Evolutionary conservation across 768 basidiomycete genomes (phyloP).

Genomic region (Boletus edulis): DNA sequence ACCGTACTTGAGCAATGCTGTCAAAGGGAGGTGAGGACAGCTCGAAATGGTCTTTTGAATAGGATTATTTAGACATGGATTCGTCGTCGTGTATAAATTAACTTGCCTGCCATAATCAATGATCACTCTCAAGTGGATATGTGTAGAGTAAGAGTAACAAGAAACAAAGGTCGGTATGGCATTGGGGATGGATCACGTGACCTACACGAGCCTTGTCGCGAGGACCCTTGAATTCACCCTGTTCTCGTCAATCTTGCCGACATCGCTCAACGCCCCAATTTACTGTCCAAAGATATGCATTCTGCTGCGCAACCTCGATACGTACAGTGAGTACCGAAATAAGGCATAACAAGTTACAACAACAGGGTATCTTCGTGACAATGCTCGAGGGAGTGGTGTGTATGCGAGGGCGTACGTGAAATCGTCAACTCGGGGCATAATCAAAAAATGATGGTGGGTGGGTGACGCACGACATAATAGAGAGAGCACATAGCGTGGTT

Average conservation of each 20-base stretch:
- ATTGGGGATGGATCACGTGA: constrained; percentile 9
- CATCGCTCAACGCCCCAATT: too few species aligned
- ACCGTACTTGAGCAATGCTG: constrained; percentile 76
- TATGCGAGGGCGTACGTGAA: constrained; percentile 23
- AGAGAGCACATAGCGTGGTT: not conserved
- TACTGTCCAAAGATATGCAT: constrained; percentile 32
- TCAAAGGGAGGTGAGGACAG: constrained; percentile 77
- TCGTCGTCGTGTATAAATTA: too few species aligned
- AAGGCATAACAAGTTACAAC: constrained; percentile 28
- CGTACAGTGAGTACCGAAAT: constrained; percentile 24
- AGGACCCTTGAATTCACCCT: too few species aligned
- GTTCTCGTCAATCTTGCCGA: too few species aligned
- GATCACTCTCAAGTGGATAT: too few species aligned
- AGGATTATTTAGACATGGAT: too few species aligned
- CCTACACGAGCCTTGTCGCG: not conserved
- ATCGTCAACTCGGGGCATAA: constrained; percentile 33
- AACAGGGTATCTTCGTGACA: constrained; percentile 37
- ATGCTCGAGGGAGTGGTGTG: constrained; percentile 16
- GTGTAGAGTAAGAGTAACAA: too few species aligned
- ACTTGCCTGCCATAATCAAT: constrained; percentile 17
- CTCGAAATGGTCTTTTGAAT: constrained; percentile 36
- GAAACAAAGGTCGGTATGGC: too few species aligned
- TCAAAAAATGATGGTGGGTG: constrained; percentile 6
- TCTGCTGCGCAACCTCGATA: constrained; percentile 36
- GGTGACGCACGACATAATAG: constrained; percentile 22